These are phyloP conservation scores for Daldinia sp. DNA, from an alignment of 2,329 filamentous ascomycete genomes.

Conservation along the genomic window DNA sequence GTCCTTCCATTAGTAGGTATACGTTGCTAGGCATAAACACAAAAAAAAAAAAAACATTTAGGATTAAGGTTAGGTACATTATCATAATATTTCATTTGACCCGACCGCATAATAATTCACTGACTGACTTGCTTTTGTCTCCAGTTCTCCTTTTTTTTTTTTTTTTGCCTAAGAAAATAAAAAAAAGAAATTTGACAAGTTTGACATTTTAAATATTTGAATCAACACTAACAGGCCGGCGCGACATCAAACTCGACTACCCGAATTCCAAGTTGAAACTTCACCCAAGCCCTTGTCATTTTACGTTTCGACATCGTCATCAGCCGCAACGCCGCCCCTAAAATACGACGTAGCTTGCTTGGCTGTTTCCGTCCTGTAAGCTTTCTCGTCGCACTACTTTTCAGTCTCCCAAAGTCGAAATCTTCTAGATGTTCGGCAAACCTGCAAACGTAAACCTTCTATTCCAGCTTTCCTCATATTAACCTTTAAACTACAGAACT, in stretches of 20 bases:
- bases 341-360: slow-evolving; percentile 38
- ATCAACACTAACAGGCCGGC: slow-evolving; percentile 2
- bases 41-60: slow-evolving; percentile 25
- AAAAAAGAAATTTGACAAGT: slow-evolving; percentile 1
- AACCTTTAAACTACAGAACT: slow-evolving; percentile 26
- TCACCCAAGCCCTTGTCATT: slow-evolving; percentile 16
- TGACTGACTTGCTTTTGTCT: neutral
- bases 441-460: slow-evolving; percentile 16
- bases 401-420: neutral
- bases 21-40: slow-evolving; percentile 29
- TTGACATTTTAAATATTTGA: neutral
- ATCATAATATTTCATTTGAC: slow-evolving; percentile 15
- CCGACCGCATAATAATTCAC: neutral
- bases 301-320: slow-evolving; percentile 31
- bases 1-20: neutral
- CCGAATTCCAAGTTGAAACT: slow-evolving; percentile 21
- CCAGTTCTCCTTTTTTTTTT: slow-evolving; percentile 7
- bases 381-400: slow-evolving; percentile 6
- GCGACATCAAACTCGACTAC: slow-evolving; percentile 14
- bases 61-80: neutral
- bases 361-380: slow-evolving; percentile 34
- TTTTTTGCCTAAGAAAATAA: neutral
- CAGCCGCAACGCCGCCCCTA: slow-evolving; percentile 40
- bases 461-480: slow-evolving; percentile 9
- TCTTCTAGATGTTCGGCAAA: slow-evolving; percentile 25